phyloP scores from a whole-genome alignment of 495 filamentous ascomycete species.

The Trichoderma reesei region DNA sequence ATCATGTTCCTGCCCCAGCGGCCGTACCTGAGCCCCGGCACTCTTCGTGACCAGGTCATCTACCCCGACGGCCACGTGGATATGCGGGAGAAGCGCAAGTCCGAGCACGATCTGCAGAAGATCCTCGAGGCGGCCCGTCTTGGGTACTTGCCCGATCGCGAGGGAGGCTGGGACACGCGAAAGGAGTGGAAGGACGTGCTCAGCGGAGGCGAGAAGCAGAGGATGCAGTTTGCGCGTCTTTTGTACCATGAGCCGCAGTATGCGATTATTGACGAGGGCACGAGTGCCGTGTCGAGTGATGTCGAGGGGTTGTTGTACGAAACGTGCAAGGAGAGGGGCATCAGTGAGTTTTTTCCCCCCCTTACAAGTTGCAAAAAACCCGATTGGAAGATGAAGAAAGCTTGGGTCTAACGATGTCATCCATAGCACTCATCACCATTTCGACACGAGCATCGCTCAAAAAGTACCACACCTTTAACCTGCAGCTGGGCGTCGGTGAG shows the following conservation, averaged over 20 bases:
- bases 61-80: slow-evolving; percentile 93
- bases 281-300: slow-evolving; percentile 83
- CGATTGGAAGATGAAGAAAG: not conserved
- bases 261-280: slow-evolving; percentile 92
- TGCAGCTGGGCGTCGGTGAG: slow-evolving; percentile 67
- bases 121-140: slow-evolving; percentile 76
- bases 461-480: slow-evolving; percentile 85
- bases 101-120: slow-evolving; percentile 61
- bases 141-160: slow-evolving; percentile 80
- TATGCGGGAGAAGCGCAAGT: slow-evolving; percentile 72
- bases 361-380: too few relatives aligned
- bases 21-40: slow-evolving; percentile 90
- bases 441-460: slow-evolving; percentile 87
- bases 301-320: slow-evolving; percentile 94
- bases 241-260: slow-evolving; percentile 93
- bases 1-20: slow-evolving; percentile 98
- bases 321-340: slow-evolving; percentile 80
- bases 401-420: slow-evolving; percentile 17
- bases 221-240: slow-evolving; percentile 79
- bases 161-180: slow-evolving; percentile 91
- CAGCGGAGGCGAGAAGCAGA: slow-evolving; percentile 95
- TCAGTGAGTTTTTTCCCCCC: slow-evolving; percentile 48
- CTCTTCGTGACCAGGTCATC: slow-evolving; percentile 92
- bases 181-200: slow-evolving; percentile 99
- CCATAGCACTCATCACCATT: slow-evolving; percentile 72